A percentile compares a stretch with the other conserved stretches of the same genome.
Evolutionary conservation across 2,329 filamentous ascomycete genomes (phyloP).

Genomic region (Xylaria sp.): DNA sequence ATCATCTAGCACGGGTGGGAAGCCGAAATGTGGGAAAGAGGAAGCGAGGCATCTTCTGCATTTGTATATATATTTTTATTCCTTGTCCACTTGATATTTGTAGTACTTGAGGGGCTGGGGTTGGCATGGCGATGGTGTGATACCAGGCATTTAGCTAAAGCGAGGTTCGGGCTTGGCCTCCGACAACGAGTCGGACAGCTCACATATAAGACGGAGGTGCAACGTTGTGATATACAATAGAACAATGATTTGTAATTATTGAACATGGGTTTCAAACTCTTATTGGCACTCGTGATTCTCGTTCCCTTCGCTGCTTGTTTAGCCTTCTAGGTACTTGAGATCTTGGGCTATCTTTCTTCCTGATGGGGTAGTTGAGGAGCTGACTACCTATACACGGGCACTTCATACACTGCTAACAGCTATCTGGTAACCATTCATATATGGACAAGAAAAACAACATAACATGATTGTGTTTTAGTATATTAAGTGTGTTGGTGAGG

Average conservation of each 20-base stretch:
- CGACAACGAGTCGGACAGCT: not conserved
- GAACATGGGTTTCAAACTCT: not conserved
- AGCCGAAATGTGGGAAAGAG: slow-evolving; percentile 10
- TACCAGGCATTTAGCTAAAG: slow-evolving; percentile 22
- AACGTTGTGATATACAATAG: not conserved
- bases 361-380: no score
- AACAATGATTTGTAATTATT: not conserved
- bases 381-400: no score
- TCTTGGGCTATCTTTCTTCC: no score
- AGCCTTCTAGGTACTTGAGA: no score
- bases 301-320: no score
- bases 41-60: slow-evolving; percentile 24
- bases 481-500: no score
- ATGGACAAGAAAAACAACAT: no score
- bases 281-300: not conserved
- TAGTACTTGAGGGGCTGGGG: slow-evolving; percentile 11
- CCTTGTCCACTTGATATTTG: slow-evolving; percentile 20
- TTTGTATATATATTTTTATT: slow-evolving; percentile 36
- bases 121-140: slow-evolving; percentile 21
- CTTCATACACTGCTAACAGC: no score
- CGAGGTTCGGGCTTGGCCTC: not conserved
- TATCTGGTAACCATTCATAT: no score
- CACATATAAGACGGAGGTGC: not conserved
- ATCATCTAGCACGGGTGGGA: slow-evolving; percentile 4
- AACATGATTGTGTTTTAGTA: no score